Base-by-base conservation (phyloP, 768 basidiomycete genomes). In the Lentinula guzmanii region DNA sequence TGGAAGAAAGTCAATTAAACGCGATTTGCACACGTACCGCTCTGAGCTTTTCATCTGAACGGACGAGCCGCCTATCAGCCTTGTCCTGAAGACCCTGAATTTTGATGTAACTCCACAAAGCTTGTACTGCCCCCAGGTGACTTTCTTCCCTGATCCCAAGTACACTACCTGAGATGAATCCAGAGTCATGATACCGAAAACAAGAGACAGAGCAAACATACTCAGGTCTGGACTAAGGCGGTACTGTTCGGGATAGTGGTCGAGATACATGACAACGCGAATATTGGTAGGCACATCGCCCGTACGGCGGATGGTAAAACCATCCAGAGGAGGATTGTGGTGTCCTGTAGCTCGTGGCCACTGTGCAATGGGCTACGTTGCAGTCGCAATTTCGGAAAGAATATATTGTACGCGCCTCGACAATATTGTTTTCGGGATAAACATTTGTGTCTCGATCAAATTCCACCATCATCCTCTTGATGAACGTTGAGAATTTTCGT, bases 91-190 rank as follows among this genome's bases (percentile, higher is more conserved):
- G 74, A 28, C 85, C 83, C 65, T 93, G 80, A 13, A 87, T 76
- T 70, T 95, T 96, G 75, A 97, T 90, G 66, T 95, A 94, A 68
- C 90, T 91, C 95, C 95, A 98, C 10, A 97, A 70, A 0, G 90
- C 83, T 60, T 92, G 87, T 16, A 96, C 81, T 16, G 92, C 83
- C 5, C 89, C 91, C 24, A 88, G 77, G 33, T 92, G 83, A 39
- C 90, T 93, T 33, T 92, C 93, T 69, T 97, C 91, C 66, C 90
- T 89, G 70, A 95, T 81, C 18, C 86, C 88, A 42, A 98, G 78
- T 11, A 94, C 71, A 50, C 77, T 79, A 1, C 79, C 89, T 89
- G 62, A 31, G 5, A 11, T 7, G n/a, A 18, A 37, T 35, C 37
- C 8, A 37, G 16, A 15, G 21, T 55, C n/a, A 69, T 63, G 33